phyloP scores from a whole-genome alignment of 2,329 filamentous ascomycete genomes.

The Tolypocladium tundrense region DNA sequence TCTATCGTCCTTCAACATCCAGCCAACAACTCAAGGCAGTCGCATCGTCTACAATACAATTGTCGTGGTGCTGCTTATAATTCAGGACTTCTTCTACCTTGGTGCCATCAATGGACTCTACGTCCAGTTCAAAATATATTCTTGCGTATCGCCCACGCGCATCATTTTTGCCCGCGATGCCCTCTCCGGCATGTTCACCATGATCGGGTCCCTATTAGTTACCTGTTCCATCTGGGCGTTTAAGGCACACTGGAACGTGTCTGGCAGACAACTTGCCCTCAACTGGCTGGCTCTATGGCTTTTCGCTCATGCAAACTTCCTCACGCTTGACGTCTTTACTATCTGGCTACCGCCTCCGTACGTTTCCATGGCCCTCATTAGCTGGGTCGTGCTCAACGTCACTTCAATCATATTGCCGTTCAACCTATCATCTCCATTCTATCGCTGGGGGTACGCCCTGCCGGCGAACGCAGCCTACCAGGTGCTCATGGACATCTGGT shows the following conservation, averaged over 20 bases:
- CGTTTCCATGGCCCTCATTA: slow-evolving; percentile 10
- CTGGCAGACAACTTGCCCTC: slow-evolving; percentile 7
- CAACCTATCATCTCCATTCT: slow-evolving; percentile 8
- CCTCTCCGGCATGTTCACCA: slow-evolving; percentile 8
- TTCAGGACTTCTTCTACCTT: slow-evolving; percentile 14
- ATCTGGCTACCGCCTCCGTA: slow-evolving; percentile 11
- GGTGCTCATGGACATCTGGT: slow-evolving; percentile 9
- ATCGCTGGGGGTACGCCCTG: slow-evolving; percentile 8
- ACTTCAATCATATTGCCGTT: slow-evolving; percentile 10
- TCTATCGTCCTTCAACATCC: slow-evolving; percentile 10
- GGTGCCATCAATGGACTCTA: slow-evolving; percentile 12
- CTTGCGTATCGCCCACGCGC: slow-evolving; percentile 1
- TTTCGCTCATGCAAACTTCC: slow-evolving; percentile 10
- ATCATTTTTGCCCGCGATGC: slow-evolving; percentile 9
- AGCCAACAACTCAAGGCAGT: slow-evolving; percentile 11
- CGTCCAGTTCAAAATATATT: slow-evolving; percentile 11
- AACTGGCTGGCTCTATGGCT: slow-evolving; percentile 12
- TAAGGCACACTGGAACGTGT: slow-evolving; percentile 6
- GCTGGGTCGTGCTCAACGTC: slow-evolving; percentile 10
- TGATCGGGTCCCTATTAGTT: slow-evolving; percentile 8
- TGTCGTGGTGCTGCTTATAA: slow-evolving; percentile 12
- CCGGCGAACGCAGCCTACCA: slow-evolving; percentile 10
- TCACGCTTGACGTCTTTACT: slow-evolving; percentile 11
- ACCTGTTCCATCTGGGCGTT: slow-evolving; percentile 8
- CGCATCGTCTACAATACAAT: slow-evolving; percentile 14